A percentile compares a stretch with the other conserved stretches of the same genome.
phyloP scores from a whole-genome alignment of 1,284 basidiomycete species.

The Coriolopsis trogii region DNA sequence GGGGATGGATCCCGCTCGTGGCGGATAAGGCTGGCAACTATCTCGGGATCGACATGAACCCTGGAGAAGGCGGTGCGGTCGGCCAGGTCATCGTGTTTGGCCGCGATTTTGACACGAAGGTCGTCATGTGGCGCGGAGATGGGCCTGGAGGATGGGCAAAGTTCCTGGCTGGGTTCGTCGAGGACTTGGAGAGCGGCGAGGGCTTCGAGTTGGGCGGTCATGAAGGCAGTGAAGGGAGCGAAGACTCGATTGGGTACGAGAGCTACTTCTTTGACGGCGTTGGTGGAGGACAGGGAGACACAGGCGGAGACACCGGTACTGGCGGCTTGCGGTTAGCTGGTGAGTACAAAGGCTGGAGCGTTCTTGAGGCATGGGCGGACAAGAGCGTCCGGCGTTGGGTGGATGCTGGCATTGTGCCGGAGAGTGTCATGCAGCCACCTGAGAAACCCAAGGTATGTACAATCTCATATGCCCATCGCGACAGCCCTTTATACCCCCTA shows the following conservation, averaged over 20 bases:
- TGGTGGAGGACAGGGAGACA: conserved; percentile 74
- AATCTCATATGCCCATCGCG: neutral
- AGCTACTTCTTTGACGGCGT: conserved; percentile 83
- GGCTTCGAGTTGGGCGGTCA: conserved; percentile 76
- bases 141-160: conserved; percentile 93
- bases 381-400: conserved; percentile 84
- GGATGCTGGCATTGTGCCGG: conserved; percentile 70
- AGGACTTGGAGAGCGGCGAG: conserved; percentile 90
- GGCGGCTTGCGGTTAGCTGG: conserved; percentile 74
- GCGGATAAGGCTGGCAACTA: conserved; percentile 97
- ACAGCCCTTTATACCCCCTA: conserved; percentile 1
- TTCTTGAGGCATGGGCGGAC: conserved; percentile 91
- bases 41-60: conserved; percentile 93
- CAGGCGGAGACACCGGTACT: conserved; percentile 69
- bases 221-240: conserved; percentile 63
- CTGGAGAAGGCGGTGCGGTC: conserved; percentile 71
- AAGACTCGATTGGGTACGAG: conserved; percentile 86
- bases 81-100: conserved; percentile 99
- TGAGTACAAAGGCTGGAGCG: conserved; percentile 88
- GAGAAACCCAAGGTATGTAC: conserved; percentile 54
- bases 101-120: conserved; percentile 97
- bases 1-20: conserved; percentile 95
- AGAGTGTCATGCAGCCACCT: conserved; percentile 34
- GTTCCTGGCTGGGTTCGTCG: conserved; percentile 92
- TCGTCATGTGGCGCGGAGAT: conserved; percentile 91